Percentiles rank a stretch among this genome's conserved stretches.
These are phyloP conservation scores for Microsporum canis DNA, from an alignment of 2,329 filamentous ascomycete genomes.

Conservation along the genomic window DNA sequence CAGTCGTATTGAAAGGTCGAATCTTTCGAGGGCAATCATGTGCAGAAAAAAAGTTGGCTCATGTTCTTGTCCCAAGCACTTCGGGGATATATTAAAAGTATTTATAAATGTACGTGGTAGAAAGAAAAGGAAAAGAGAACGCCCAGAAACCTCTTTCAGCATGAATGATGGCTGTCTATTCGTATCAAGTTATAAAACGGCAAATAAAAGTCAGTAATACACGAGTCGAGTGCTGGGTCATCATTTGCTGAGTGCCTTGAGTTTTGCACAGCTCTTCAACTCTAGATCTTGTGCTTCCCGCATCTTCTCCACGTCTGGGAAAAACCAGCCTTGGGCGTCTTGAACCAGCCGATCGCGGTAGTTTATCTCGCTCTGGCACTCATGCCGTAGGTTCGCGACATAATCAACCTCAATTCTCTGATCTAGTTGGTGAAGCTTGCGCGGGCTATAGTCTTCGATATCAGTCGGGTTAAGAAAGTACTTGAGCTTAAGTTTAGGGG, in stretches of 20 bases:
- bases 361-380: conserved; percentile 64
- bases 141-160: neutral
- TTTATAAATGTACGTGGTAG: neutral
- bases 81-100: neutral
- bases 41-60: neutral
- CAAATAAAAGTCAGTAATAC: neutral
- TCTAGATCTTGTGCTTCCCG: conserved; percentile 53
- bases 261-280: conserved; percentile 47
- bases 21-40: neutral
- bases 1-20: neutral
- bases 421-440: conserved; percentile 65
- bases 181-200: neutral
- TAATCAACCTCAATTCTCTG: conserved; percentile 63
- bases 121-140: neutral
- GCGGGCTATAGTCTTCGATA: conserved; percentile 55
- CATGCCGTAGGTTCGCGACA: conserved; percentile 52
- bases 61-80: neutral
- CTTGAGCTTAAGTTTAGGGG: conserved; percentile 57
- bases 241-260: conserved; percentile 29
- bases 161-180: neutral
- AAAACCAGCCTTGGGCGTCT: conserved; percentile 80
- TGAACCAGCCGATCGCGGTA: conserved; percentile 57
- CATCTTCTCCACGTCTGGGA: conserved; percentile 68
- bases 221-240: neutral
- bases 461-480: conserved; percentile 81